Evolutionary conservation across 1,284 basidiomycete species (phyloP), one percentile per base, ranked within the genome.

Genomic region (Ganoderma multipileum): DNA sequence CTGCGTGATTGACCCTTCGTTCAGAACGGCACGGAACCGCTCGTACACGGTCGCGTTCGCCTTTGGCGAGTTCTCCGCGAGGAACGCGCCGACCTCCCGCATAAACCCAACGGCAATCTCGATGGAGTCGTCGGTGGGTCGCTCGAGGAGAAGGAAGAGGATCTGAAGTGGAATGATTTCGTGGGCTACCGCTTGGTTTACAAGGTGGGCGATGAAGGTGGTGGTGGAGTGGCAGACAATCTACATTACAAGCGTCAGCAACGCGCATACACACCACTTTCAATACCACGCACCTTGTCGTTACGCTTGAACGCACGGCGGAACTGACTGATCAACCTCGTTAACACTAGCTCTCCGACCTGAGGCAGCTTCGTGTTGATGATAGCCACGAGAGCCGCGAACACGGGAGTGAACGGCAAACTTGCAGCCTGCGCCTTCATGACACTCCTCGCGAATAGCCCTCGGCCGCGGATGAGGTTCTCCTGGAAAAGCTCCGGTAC

Each of bases 371-470:
- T 99, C 67, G 97, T 96, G 80, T 99, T 99, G 85, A 99, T 89
- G 79, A 99, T 95, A 0, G 95, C 90, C 59, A 98, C 94, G 42
- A 99, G 86, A 0, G 95, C 93, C 8, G 98, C 96, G 79, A 99
- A 99, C 30, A 99, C 95, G 3, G 98, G 97, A 0, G 98, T 99
- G 78, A 98, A 99, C 0, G 97, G 96, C 71, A 99, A 90, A 81
- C 97, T 99, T 4, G 97, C 90, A 0, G 96, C 88, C 80, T 99
- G 98, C 4, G 97, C 97, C 77, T 98, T 96, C 97, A 99, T 99
- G 75, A 99, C 89, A 70, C 96, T 97, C 72, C 97, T 86, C 36
- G 93, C 87, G 78, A 98, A 97, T 52, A 98, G 84, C 0, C 96
- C 96, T 54, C 95, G 87, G 0, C 96, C 96, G 55, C 95, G 90